Percentiles rank a stretch among this genome's conserved stretches.
phyloP scores from a whole-genome alignment of 352 stramenopile species.

The Pythium phragmiticola region DNA sequence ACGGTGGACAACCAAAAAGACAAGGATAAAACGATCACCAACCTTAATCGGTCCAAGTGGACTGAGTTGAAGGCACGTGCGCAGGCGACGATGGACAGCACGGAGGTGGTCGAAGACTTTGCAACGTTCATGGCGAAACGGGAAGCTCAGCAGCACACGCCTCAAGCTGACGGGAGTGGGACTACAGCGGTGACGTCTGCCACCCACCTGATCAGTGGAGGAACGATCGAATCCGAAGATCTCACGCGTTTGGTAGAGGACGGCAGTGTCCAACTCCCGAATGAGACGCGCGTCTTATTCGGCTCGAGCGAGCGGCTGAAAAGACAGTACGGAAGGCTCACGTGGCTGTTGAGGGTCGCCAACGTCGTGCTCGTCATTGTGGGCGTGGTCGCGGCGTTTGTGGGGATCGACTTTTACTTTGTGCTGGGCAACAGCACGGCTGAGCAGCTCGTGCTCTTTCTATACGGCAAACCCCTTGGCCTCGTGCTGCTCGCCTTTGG shows the following conservation, averaged over 20 bases:
- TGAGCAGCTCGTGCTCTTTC: constrained; percentile 25
- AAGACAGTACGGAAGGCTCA: constrained; percentile 39
- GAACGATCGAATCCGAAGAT: neutral
- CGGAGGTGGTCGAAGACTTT: constrained; percentile 48
- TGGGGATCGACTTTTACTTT: constrained; percentile 37
- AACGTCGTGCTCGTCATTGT: constrained; percentile 32
- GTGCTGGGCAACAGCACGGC: constrained; percentile 36
- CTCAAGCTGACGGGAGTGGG: neutral
- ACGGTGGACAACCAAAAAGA: constrained; percentile 32
- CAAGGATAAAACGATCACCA: constrained; percentile 59
- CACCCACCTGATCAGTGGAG: neutral
- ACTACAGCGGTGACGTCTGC: constrained; percentile 13
- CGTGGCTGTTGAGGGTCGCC: constrained; percentile 30
- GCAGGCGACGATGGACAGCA: neutral
- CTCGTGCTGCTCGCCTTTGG: constrained; percentile 26
- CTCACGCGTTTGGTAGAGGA: neutral
- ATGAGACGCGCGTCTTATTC: constrained; percentile 42
- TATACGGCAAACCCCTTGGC: constrained; percentile 34
- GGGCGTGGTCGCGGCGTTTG: constrained; percentile 18
- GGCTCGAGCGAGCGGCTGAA: constrained; percentile 31
- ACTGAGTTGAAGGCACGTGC: constrained; percentile 53
- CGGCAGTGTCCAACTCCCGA: constrained; percentile 7
- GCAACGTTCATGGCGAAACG: constrained; percentile 37
- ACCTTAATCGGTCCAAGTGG: constrained; percentile 65
- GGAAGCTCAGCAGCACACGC: constrained; percentile 26